Evolutionary conservation across 208 protist species (phyloP).

Genomic region (Leishmania amazonensis): DNA sequence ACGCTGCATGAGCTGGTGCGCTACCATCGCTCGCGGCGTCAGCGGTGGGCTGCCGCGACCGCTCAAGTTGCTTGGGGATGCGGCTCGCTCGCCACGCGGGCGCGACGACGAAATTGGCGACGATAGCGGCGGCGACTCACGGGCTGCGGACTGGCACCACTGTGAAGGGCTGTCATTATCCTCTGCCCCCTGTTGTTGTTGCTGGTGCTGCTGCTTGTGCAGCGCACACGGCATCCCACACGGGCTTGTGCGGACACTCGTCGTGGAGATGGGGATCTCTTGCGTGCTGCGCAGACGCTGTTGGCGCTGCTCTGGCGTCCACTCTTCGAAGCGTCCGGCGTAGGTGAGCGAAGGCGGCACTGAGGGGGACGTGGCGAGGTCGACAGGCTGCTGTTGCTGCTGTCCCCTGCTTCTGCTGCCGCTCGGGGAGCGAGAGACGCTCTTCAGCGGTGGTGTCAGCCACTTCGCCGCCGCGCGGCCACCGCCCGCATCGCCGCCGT

Average conservation of each 20-base stretch:
- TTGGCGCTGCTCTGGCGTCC: constrained; percentile 31
- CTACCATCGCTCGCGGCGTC: constrained; percentile 31
- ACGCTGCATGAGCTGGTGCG: constrained; percentile 37
- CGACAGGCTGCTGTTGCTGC: constrained; percentile 2
- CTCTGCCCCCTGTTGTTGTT: not conserved
- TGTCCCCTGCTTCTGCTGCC: not conserved
- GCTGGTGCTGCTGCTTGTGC: not conserved
- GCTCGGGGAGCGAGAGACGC: constrained; percentile 31
- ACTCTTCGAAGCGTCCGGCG: constrained; percentile 13
- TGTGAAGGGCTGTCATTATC: not conserved
- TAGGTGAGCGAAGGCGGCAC: constrained; percentile 10
- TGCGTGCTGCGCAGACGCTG: constrained; percentile 25
- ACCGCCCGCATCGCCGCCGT: not conserved
- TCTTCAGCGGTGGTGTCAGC: constrained; percentile 29
- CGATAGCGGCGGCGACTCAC: not conserved
- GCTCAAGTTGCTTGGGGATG: constrained; percentile 23
- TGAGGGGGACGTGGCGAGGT: not conserved
- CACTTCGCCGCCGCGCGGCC: constrained; percentile 8
- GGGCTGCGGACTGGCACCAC: not conserved
- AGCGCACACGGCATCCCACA: not conserved
- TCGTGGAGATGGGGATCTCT: not conserved
- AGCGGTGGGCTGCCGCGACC: constrained; percentile 23
- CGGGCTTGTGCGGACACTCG: not conserved
- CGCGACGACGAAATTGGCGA: constrained; percentile 10
- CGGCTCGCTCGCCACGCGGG: not conserved